A percentile compares a stretch with the other conserved stretches of the same genome.
phyloP scores from a whole-genome alignment of 179 eudicot genomes.

The Spergularia azorica region DNA sequence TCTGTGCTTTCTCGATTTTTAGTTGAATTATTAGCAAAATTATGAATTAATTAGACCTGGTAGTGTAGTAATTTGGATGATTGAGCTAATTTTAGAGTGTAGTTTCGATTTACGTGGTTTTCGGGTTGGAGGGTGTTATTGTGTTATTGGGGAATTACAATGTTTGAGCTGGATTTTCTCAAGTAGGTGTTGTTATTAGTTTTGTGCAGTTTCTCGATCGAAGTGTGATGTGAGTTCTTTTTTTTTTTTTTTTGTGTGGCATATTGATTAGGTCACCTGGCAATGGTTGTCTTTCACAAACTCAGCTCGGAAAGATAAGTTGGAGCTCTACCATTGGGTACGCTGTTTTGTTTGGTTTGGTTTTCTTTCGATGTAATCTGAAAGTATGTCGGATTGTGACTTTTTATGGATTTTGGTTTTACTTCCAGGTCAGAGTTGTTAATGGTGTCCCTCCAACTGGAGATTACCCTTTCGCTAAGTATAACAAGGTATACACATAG shows the following conservation, averaged over 20 bases:
- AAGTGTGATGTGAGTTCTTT: too few species aligned
- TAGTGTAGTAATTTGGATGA: too few species aligned
- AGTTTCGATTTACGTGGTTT: too few species aligned
- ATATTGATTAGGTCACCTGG: conserved; percentile 70
- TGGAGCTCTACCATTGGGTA: conserved; percentile 98
- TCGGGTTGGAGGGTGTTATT: not conserved
- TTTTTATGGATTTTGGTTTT: not conserved
- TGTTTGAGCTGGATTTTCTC: conserved; percentile 6
- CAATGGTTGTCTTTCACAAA: conserved; percentile 95
- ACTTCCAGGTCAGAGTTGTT: conserved; percentile 84
- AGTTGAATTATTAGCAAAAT: not conserved
- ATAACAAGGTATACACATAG: conserved; percentile 63
- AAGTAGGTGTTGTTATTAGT: too few species aligned
- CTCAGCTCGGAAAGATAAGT: conserved; percentile 85
- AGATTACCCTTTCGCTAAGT: conserved; percentile 95
- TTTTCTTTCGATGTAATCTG: not conserved
- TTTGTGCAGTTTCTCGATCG: too few species aligned
- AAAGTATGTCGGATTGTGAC: not conserved
- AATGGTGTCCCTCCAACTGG: conserved; percentile 94
- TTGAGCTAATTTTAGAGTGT: too few species aligned
- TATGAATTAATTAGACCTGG: not conserved
- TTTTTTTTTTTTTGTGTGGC: not conserved
- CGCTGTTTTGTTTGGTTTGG: not conserved
- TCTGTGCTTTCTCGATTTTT: not conserved
- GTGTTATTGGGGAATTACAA: not conserved